Conservation (phyloP, 768 basidiomycete genomes). For the Mycena haematopus region DNA sequence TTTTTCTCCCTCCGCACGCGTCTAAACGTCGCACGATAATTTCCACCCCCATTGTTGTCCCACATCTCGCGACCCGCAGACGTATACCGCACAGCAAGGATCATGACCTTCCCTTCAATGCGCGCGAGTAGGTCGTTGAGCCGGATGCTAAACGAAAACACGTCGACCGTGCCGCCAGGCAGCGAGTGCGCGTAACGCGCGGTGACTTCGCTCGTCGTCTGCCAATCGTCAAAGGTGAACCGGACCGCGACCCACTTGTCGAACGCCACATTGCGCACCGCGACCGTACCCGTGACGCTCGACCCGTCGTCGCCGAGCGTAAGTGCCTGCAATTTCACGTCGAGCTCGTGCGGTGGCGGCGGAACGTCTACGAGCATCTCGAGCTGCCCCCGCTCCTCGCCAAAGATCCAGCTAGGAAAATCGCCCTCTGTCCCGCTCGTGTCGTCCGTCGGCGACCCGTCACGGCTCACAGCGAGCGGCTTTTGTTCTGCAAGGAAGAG, state of each 20-base stretch:
- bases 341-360: constrained; percentile 49
- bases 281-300: constrained; percentile 73
- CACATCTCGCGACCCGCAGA: constrained; percentile 82
- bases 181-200: constrained; percentile 66
- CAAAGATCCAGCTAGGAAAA: constrained; percentile 74
- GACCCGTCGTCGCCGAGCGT: constrained; percentile 56
- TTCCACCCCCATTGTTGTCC: constrained; percentile 86
- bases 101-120: constrained; percentile 84
- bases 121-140: constrained; percentile 78
- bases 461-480: constrained; percentile 90
- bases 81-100: constrained; percentile 76
- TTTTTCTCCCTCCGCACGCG: constrained; percentile 32
- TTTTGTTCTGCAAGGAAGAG: constrained; percentile 95
- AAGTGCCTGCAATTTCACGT: constrained; percentile 60
- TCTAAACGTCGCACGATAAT: constrained; percentile 80
- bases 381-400: constrained; percentile 45
- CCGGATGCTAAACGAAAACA: constrained; percentile 79
- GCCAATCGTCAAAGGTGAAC: constrained; percentile 95
- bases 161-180: constrained; percentile 60
- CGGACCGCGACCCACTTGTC: constrained; percentile 87
- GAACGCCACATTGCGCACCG: constrained; percentile 86
- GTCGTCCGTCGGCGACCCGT: constrained; percentile 87
- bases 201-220: constrained; percentile 92
- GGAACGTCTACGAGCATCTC: constrained; percentile 75
- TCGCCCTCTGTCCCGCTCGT: constrained; percentile 83